phyloP scores from a whole-genome alignment of 495 filamentous ascomycete species.

The Clavariopsis aquatica region DNA sequence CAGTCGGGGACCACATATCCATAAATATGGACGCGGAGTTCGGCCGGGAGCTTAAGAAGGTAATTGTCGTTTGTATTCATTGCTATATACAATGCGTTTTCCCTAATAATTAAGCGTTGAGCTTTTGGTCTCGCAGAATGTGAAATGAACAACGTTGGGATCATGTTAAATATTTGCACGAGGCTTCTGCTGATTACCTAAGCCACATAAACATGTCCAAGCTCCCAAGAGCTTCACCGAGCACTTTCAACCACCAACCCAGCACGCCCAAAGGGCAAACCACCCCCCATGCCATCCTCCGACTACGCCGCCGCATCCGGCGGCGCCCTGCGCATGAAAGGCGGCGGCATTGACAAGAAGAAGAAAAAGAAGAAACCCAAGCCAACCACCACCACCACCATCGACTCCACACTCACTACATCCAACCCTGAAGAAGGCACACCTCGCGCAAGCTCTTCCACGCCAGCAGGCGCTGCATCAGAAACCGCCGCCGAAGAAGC shows the following conservation, averaged over 20 bases:
- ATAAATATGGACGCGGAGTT: constrained; percentile 7
- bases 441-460: background rate
- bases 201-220: background rate
- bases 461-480: background rate
- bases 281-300: constrained; percentile 47
- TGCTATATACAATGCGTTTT: background rate
- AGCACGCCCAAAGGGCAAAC: constrained; percentile 49
- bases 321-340: constrained; percentile 78
- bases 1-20: background rate
- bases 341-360: constrained; percentile 62
- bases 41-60: constrained; percentile 4
- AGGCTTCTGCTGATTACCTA: background rate
- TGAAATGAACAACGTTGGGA: background rate
- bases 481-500: constrained; percentile 2
- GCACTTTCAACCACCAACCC: background rate
- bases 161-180: background rate
- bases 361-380: constrained; percentile 63
- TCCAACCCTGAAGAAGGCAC: constrained; percentile 2
- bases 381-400: constrained; percentile 14
- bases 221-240: background rate
- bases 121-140: background rate
- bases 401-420: constrained; percentile 1
- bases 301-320: constrained; percentile 68
- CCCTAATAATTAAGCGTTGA: too few relatives aligned
- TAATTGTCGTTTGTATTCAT: background rate